Base-by-base conservation (phyloP, 2,329 filamentous ascomycete genomes). In the Fusarium camptoceras region DNA sequence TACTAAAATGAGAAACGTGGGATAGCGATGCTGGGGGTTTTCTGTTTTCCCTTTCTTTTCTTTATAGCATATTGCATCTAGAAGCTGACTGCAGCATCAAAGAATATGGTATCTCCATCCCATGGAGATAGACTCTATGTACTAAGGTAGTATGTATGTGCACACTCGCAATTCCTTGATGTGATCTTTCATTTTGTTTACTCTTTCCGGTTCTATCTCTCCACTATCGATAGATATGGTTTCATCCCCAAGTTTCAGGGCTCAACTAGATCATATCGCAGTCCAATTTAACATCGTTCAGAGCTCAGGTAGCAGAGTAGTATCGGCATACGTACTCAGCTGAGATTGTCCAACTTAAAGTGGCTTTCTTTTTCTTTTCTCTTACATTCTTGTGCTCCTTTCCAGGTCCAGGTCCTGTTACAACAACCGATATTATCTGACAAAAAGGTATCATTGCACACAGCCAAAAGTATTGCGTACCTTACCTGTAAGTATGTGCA, bases 171-270 rank as follows among this genome's bases (percentile, higher is more conserved):
- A 30, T 44, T 47, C 48, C 41, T 51, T 54, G 47, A 59, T 37
- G 44, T 49, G 62, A 70, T 59, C 49, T 56, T 58, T 70, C 50
- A 34, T 39, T 48, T 54, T 43, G 44, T 43, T 60, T 68, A 70
- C 67, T 63, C n/a, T 51, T 63, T 70, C 55, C n/a, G 44, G 42
- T 22, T 24, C 24, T 15, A 31, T 37, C 25, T 53, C 60, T 48
- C 55, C 65, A 69, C 61, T 22, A 18, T 31, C 37, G 27, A 60
- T 44, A 67, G 39, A 67, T 56, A 47, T 66, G 42, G 57, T 63
- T 63, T 48, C 50, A 56, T 63, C 50, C 39, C 64, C 49, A 67
- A 67, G 64, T 67, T 68, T 67, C 64, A 67, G 64, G 51, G 57
- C 48, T 51, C 30, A 56, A 44, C 30, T 55, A 58, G 51, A 67